Percentiles rank a stretch among this genome's conserved stretches.
Conservation (phyloP, 768 basidiomycete species). For the Calocybe cyanea region DNA sequence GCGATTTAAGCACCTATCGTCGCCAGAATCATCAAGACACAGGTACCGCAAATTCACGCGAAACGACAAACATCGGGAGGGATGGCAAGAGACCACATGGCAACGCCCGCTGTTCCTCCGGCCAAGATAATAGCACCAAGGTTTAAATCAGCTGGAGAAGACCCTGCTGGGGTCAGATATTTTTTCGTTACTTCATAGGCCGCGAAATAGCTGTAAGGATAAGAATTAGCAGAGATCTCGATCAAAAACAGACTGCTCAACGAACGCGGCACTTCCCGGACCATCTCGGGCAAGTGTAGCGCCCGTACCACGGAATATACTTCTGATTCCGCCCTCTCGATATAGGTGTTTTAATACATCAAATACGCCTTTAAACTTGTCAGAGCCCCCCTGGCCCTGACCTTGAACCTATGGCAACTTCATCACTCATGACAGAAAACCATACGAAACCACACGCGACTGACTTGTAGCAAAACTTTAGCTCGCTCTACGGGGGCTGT, state of each 20-base stretch:
- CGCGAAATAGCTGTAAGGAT: conserved; percentile 82
- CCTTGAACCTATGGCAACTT: conserved; percentile 59
- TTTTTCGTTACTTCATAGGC: conserved; percentile 95
- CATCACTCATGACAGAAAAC: conserved; percentile 8
- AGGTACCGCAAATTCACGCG: not conserved
- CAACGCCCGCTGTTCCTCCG: conserved; percentile 92
- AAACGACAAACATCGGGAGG: conserved; percentile 80
- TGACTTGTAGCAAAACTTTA: conserved; percentile 89
- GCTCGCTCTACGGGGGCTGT: conserved; percentile 97
- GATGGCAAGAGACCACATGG: conserved; percentile 98
- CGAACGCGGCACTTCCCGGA: conserved; percentile 94
- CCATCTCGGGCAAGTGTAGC: conserved; percentile 96
- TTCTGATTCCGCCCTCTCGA: conserved; percentile 86
- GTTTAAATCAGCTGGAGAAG: conserved; percentile 78
- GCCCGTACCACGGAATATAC: conserved; percentile 87
- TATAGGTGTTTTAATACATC: conserved; percentile 91
- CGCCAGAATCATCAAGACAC: not conserved
- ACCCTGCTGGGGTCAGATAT: conserved; percentile 72
- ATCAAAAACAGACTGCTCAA: conserved; percentile 13
- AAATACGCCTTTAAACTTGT: conserved; percentile 84
- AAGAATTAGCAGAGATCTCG: conserved; percentile 10
- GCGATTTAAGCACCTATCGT: conserved; percentile 86
- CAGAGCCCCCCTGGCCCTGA: conserved; percentile 77
- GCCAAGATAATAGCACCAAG: conserved; percentile 85
- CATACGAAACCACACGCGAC: conserved; percentile 9